These are phyloP conservation scores for Pascua sp. DNA, from an alignment of 1,284 basidiomycete species.

Conservation along the genomic window DNA sequence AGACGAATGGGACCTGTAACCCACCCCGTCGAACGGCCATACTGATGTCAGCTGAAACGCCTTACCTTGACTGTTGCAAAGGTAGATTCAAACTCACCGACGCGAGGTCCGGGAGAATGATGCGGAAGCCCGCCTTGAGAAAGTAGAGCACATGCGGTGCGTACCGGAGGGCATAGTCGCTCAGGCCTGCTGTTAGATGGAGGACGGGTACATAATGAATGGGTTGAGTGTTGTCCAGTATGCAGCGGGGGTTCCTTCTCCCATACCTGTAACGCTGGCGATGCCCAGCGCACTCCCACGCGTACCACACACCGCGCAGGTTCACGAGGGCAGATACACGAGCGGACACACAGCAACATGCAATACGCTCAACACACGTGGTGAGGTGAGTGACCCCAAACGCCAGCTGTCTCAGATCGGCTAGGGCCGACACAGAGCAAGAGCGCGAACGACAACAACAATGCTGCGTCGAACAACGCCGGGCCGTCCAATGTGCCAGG, in stretches of 20 bases:
- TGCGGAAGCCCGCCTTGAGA: constrained; percentile 52
- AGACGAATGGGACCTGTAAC: not conserved
- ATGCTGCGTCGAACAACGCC: no score
- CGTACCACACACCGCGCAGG: no score
- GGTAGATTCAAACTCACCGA: constrained; percentile 41
- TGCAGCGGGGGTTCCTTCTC: constrained; percentile 1
- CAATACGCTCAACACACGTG: no score
- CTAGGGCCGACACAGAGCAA: no score
- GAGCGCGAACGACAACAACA: no score
- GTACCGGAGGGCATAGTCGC: constrained; percentile 50
- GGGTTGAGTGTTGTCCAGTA: not conserved
- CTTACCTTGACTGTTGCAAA: not conserved
- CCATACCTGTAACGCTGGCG: not conserved
- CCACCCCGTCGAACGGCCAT: constrained; percentile 49
- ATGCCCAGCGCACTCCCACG: not conserved
- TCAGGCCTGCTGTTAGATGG: constrained; percentile 35
- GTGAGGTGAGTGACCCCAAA: no score
- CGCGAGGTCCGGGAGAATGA: constrained; percentile 54
- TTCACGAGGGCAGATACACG: no score
- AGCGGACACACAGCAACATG: no score
- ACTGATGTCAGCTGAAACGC: constrained; percentile 26
- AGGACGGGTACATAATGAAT: not conserved
- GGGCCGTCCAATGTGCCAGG: no score
- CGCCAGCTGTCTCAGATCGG: no score
- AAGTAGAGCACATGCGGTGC: constrained; percentile 51